Evolutionary conservation across 179 eudicot genomes (phyloP).

Genomic region (Heliamphora pulchella): DNA sequence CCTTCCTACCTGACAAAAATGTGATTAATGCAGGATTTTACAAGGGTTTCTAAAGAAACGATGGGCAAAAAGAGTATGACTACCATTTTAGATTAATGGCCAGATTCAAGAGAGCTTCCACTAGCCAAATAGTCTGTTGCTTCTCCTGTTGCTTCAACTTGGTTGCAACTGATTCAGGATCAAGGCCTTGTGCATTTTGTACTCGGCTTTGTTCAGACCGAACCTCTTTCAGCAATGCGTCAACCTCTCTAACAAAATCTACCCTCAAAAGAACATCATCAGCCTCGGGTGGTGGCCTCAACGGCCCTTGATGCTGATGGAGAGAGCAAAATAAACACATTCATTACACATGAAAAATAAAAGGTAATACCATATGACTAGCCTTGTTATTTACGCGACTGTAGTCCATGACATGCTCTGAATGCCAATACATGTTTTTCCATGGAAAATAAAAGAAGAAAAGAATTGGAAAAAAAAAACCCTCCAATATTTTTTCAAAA

Average conservation of each 20-base stretch:
- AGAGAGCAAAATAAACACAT: background rate
- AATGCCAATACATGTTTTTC: background rate
- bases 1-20: background rate
- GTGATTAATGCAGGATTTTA: slow-evolving; percentile 6
- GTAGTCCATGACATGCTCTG: background rate
- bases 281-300: slow-evolving; percentile 50
- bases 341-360: background rate
- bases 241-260: slow-evolving; percentile 84
- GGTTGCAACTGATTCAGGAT: slow-evolving; percentile 74
- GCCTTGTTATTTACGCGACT: background rate
- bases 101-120: slow-evolving; percentile 62
- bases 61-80: background rate
- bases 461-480: background rate
- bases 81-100: slow-evolving; percentile 72
- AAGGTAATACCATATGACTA: background rate
- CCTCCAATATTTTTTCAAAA: background rate
- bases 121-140: slow-evolving; percentile 57
- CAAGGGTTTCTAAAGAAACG: background rate
- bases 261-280: slow-evolving; percentile 75
- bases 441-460: background rate
- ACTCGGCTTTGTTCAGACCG: slow-evolving; percentile 35
- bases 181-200: slow-evolving; percentile 39
- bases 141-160: slow-evolving; percentile 85
- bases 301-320: slow-evolving; percentile 73
- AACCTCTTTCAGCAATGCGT: slow-evolving; percentile 68